phyloP scores from a whole-genome alignment of 352 stramenopile species.

The Elongisporangium undulatum region DNA sequence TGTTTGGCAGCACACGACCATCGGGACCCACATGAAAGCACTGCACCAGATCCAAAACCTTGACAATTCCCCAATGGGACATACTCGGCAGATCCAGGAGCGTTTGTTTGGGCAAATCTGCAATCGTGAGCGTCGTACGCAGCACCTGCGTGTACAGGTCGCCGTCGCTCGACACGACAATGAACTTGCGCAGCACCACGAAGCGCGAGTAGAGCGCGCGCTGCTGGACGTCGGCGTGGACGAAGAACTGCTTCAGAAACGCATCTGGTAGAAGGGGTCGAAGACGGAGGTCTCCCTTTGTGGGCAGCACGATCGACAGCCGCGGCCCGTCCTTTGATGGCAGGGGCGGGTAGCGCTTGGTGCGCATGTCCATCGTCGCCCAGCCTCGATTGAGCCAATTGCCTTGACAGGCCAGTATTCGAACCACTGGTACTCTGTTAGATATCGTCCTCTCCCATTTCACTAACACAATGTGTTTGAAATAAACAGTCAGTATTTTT shows the following conservation, averaged over 20 bases:
- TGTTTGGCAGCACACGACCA: conserved; percentile 15
- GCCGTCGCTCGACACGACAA: conserved; percentile 67
- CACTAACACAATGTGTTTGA: not conserved
- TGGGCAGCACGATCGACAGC: conserved; percentile 46
- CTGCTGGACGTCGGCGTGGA: conserved; percentile 42
- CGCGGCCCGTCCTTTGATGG: conserved; percentile 28
- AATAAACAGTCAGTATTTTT: not conserved
- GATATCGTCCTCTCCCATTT: not conserved
- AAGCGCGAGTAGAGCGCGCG: conserved; percentile 53
- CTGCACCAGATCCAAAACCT: conserved; percentile 69
- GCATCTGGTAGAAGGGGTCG: conserved; percentile 35
- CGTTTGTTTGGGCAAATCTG: conserved; percentile 33
- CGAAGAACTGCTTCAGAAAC: conserved; percentile 46
- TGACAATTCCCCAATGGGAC: conserved; percentile 45
- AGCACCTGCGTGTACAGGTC: conserved; percentile 58
- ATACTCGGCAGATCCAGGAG: conserved; percentile 55
- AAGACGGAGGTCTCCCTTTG: conserved; percentile 44
- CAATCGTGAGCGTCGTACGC: conserved; percentile 22
- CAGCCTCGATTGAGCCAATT: not conserved
- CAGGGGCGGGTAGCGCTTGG: conserved; percentile 57
- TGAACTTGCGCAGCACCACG: conserved; percentile 55
- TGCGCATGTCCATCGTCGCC: conserved; percentile 44
- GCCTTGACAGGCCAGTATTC: not conserved
- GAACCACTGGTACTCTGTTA: not conserved
- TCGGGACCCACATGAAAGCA: conserved; percentile 23